These are phyloP conservation scores for Linum usitatissimum DNA, from an alignment of 345 rosid species.

Conservation along the genomic window DNA sequence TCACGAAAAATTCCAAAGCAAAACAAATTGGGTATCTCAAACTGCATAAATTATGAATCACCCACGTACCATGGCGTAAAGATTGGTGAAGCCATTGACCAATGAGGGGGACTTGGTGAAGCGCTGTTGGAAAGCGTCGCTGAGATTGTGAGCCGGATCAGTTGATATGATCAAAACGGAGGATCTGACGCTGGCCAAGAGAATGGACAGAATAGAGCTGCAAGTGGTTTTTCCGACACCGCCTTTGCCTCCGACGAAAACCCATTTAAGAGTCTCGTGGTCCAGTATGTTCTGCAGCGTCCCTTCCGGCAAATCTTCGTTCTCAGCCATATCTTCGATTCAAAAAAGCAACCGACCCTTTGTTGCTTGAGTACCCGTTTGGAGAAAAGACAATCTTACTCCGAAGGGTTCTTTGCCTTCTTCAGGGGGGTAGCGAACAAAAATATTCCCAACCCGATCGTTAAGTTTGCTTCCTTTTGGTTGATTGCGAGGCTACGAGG, in stretches of 20 bases:
- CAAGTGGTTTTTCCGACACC: slow-evolving; percentile 98
- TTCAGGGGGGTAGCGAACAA: too few species aligned
- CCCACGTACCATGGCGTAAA: slow-evolving; percentile 70
- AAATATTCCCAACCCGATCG: too few species aligned
- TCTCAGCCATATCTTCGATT: slow-evolving; percentile 19
- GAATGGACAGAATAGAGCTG: slow-evolving; percentile 80
- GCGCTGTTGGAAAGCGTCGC: slow-evolving; percentile 96
- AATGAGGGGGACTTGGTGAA: slow-evolving; percentile 81
- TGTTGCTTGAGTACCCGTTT: too few species aligned
- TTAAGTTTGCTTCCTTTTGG: too few species aligned
- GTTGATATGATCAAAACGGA: slow-evolving; percentile 97
- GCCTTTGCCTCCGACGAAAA: slow-evolving; percentile 97
- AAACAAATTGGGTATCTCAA: too few species aligned
- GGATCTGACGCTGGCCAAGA: slow-evolving; percentile 67
- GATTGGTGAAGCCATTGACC: slow-evolving; percentile 85
- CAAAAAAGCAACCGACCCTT: not conserved
- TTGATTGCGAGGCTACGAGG: too few species aligned
- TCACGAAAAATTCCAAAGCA: too few species aligned
- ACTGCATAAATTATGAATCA: too few species aligned
- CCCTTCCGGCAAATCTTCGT: slow-evolving; percentile 45
- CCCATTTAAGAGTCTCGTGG: slow-evolving; percentile 90
- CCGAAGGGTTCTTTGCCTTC: too few species aligned
- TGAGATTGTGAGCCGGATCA: slow-evolving; percentile 99
- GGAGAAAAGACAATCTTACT: too few species aligned
- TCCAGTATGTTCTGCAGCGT: slow-evolving; percentile 67